Conservation (phyloP, 2,329 filamentous ascomycete genomes). For the Scolecobasidium constrictum region DNA sequence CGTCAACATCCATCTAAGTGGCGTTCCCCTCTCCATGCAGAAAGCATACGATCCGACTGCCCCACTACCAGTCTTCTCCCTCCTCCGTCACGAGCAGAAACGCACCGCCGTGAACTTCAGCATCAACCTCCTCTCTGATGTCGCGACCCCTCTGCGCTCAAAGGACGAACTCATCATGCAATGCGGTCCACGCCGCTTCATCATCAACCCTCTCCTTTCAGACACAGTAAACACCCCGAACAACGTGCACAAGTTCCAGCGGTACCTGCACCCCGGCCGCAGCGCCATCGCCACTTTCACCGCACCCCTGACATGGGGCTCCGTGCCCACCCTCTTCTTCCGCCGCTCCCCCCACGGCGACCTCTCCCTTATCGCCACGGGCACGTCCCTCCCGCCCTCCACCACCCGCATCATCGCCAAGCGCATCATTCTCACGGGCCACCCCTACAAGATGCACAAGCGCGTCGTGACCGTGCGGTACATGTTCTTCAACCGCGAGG, state of each 20-base stretch:
- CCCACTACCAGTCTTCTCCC: slow-evolving; percentile 69
- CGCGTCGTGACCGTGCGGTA: slow-evolving; percentile 92
- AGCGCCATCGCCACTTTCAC: slow-evolving; percentile 84
- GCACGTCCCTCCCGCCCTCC: slow-evolving; percentile 73
- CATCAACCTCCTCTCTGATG: slow-evolving; percentile 72
- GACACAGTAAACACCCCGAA: slow-evolving; percentile 84
- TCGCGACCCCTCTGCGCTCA: slow-evolving; percentile 66
- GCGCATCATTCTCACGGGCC: slow-evolving; percentile 84
- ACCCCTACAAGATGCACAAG: slow-evolving; percentile 98
- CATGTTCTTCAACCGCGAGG: slow-evolving; percentile 98
- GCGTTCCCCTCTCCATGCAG: slow-evolving; percentile 44
- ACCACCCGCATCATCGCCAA: slow-evolving; percentile 75
- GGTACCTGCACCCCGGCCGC: slow-evolving; percentile 82
- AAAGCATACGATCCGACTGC: slow-evolving; percentile 40
- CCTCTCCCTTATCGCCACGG: slow-evolving; percentile 71
- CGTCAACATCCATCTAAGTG: slow-evolving; percentile 65
- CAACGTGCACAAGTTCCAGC: slow-evolving; percentile 93
- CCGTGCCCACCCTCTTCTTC: slow-evolving; percentile 84
- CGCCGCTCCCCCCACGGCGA: slow-evolving; percentile 43
- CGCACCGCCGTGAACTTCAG: slow-evolving; percentile 81
- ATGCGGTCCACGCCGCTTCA: slow-evolving; percentile 75
- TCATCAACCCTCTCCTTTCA: slow-evolving; percentile 86
- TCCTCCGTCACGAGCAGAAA: slow-evolving; percentile 93
- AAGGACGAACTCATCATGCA: slow-evolving; percentile 91
- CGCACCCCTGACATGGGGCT: slow-evolving; percentile 85